A percentile compares a stretch with the other conserved stretches of the same genome.
Conservation (phyloP, 2,329 filamentous ascomycete genomes). For the Pseudopithomyces maydicus region DNA sequence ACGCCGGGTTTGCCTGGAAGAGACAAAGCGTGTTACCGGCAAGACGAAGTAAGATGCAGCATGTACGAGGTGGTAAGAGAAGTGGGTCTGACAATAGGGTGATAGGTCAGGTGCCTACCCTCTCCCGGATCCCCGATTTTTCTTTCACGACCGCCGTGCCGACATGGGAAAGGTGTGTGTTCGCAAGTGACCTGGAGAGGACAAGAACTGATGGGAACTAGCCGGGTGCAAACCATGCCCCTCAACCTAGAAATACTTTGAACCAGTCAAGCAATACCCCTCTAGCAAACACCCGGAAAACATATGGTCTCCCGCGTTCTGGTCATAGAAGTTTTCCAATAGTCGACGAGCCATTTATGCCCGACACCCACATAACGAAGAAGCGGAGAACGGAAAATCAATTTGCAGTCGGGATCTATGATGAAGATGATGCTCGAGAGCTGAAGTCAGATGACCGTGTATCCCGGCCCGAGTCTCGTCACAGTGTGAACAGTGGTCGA, state of each 20-base stretch:
- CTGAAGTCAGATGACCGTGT: slow-evolving; percentile 1
- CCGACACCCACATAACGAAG: neutral
- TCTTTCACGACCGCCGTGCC: neutral
- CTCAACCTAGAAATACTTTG: slow-evolving; percentile 20
- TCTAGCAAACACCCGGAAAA: slow-evolving; percentile 8
- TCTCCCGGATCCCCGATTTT: slow-evolving; percentile 16
- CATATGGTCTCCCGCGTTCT: slow-evolving; percentile 15
- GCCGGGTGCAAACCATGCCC: slow-evolving; percentile 18
- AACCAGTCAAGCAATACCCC: slow-evolving; percentile 4
- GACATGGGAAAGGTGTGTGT: slow-evolving; percentile 13
- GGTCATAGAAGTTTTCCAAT: neutral
- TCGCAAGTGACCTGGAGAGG: neutral
- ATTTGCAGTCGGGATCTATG: neutral
- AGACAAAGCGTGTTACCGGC: slow-evolving; percentile 20
- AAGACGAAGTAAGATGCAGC: slow-evolving; percentile 19
- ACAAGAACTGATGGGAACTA: neutral
- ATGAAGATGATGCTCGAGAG: neutral
- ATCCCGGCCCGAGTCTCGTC: slow-evolving; percentile 14
- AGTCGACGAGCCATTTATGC: neutral
- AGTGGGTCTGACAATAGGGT: slow-evolving; percentile 13
- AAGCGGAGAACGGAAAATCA: neutral
- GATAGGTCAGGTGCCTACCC: slow-evolving; percentile 25
- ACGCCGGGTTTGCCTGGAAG: slow-evolving; percentile 2
- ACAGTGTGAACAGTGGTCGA: slow-evolving; percentile 19
- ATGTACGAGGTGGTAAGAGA: neutral